Evolutionary conservation across 306 rosid genomes (phyloP), one percentile per base, ranked within the genome.

Genomic region (Hylodesmum podocarpum): DNA sequence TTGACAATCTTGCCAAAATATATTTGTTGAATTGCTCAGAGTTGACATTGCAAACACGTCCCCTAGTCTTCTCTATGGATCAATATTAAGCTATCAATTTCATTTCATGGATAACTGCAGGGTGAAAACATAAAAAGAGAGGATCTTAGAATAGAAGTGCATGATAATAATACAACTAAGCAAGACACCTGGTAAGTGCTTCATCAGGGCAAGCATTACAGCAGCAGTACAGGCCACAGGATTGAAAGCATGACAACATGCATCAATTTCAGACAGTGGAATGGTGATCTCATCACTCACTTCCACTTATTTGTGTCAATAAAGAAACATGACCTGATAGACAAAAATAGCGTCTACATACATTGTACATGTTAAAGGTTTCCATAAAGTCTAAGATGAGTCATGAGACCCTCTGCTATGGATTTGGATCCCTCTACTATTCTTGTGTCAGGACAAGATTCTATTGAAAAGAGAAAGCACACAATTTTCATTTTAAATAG

Each of bases 1-100:
- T 47, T 84, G 92, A 78, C 90, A 89, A 47, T 92, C 92, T 78
- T 89, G 94, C 97, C 97, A 92, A 85, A 87, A 87, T 73, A 90
- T 89, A 85, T 93, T 93, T 28, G 91, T 89, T 50, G 96, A 86
- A 82, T 84, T 90, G 86, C 63, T 82, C 49, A 86, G 14, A 39
- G 89, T 80, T 75, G 97, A 76, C 96, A 90, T 88, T 61, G 79
- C 51, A 74, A 77, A 80, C 80, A 62, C 76, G 70, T 82, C 57
- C 79, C 46, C 80, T 76, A 28, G 64, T 76, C 74, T 76, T 77
- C 44, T 16, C 68, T 74, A 46, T 12, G 25, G 22, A 70, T 27
- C 61, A 76, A 70, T 8, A 41, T 71, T 70, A 66, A 87, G 22
- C 64, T 39, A 70, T 63, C 25, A 81, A 80, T 53, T 50, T 63